Evolutionary conservation across 2,329 filamentous ascomycete species (phyloP).

Genomic region (Sclerotinia spermophila): DNA sequence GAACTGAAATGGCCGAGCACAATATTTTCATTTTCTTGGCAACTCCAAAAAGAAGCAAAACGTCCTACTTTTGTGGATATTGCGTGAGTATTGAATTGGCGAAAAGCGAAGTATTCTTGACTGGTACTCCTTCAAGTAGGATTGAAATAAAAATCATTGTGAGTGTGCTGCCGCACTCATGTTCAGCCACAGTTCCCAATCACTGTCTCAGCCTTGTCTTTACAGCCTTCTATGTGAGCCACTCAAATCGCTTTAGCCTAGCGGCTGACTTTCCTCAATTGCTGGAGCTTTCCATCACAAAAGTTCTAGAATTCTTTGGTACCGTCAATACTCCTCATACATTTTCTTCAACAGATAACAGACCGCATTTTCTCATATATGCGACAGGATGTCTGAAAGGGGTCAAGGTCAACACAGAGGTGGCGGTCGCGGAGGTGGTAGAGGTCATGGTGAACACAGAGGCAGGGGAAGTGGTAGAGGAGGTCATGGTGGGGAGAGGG

Average conservation of each 20-base stretch:
- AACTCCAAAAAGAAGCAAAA: not conserved
- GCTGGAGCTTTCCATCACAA: not conserved
- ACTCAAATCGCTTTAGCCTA: not conserved
- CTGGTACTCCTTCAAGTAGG: not conserved
- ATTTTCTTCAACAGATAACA: not conserved
- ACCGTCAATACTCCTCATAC: not conserved
- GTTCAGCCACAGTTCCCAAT: not conserved
- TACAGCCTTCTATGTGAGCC: not conserved
- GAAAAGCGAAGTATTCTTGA: not conserved
- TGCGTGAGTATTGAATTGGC: not conserved
- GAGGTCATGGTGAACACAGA: constrained; percentile 20
- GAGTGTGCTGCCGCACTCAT: not conserved
- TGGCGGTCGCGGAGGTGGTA: constrained; percentile 22
- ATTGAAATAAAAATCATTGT: not conserved
- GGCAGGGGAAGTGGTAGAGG: constrained; percentile 30
- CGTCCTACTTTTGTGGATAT: not conserved
- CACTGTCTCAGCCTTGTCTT: not conserved
- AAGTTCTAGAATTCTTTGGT: not conserved
- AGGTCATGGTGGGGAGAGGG: constrained; percentile 40
- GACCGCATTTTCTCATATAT: constrained; percentile 8
- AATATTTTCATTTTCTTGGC: not conserved
- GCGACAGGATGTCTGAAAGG: constrained; percentile 25
- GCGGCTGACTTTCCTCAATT: constrained; percentile 3
- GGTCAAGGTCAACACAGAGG: constrained; percentile 25
- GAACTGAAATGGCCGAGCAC: not conserved